Evolutionary conservation across 805 yeast genomes (phyloP).

Genomic region (Spathaspora arborariae): DNA sequence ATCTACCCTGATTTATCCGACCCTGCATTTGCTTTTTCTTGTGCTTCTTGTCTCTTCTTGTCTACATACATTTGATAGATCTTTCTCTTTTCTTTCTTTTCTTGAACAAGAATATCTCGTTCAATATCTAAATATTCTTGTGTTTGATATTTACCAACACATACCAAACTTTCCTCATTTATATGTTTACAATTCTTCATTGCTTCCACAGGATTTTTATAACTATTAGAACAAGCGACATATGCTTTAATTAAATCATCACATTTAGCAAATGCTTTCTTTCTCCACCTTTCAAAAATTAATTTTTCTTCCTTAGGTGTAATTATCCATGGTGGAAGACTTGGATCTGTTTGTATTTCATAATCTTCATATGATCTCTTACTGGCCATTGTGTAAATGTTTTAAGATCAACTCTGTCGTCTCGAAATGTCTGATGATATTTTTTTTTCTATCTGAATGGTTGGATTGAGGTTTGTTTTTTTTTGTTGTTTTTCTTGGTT

Average conservation of each 20-base stretch:
- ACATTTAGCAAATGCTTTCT: constrained; percentile 60
- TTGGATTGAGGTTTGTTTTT: not conserved
- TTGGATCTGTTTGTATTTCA: constrained; percentile 39
- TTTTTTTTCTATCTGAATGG: not conserved
- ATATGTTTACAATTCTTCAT: constrained; percentile 63
- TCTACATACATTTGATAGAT: constrained; percentile 6
- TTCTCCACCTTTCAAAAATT: constrained; percentile 68
- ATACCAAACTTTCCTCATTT: constrained; percentile 55
- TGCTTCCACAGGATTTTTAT: constrained; percentile 56
- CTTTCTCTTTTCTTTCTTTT: constrained; percentile 37
- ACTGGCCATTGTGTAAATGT: constrained; percentile 15
- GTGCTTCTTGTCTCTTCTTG: constrained; percentile 3
- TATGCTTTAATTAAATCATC: constrained; percentile 67
- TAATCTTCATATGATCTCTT: constrained; percentile 35
- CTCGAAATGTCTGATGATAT: not conserved
- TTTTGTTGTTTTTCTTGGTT: not conserved
- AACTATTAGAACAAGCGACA: constrained; percentile 60
- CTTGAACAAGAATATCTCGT: constrained; percentile 58
- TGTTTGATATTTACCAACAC: constrained; percentile 59
- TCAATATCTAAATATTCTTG: constrained; percentile 66
- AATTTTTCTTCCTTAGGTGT: constrained; percentile 75
- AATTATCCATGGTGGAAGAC: constrained; percentile 70
- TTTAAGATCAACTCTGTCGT: not conserved
- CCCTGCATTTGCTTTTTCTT: not conserved
- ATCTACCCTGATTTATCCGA: not conserved